A percentile compares a stretch with the other conserved stretches of the same genome.
Evolutionary conservation across 768 basidiomycete genomes (phyloP).

Genomic region (Roridomyces roridus): DNA sequence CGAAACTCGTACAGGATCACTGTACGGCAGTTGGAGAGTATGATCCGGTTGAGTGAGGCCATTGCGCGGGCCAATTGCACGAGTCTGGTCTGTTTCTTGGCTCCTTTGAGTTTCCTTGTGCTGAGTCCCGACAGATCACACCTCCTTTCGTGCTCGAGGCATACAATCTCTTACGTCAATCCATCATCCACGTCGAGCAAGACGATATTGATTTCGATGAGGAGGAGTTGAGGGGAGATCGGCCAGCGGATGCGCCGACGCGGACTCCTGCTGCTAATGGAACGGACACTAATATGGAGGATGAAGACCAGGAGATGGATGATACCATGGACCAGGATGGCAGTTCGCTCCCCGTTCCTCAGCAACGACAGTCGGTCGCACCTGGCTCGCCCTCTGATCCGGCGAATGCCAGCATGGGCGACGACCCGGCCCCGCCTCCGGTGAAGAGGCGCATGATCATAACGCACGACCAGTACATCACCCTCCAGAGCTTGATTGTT

Average conservation of each 20-base stretch:
- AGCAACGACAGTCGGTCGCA: conserved; percentile 18
- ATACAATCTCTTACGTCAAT: conserved; percentile 90
- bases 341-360: conserved; percentile 48
- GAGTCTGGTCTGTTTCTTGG: conserved; percentile 64
- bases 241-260: conserved; percentile 40
- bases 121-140: conserved; percentile 65
- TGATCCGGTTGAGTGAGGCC: conserved; percentile 97
- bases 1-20: conserved; percentile 97
- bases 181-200: conserved; percentile 99
- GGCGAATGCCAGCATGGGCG: conserved; percentile 42
- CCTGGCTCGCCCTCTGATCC: conserved; percentile 45
- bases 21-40: conserved; percentile 96
- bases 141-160: conserved; percentile 96
- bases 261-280: conserved; percentile 35
- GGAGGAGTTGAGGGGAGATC: conserved; percentile 73
- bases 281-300: conserved; percentile 33
- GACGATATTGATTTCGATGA: conserved; percentile 98
- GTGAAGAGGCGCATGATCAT: conserved; percentile 86
- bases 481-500: conserved; percentile 87
- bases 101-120: neutral
- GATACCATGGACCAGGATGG: conserved; percentile 59
- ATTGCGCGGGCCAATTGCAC: conserved; percentile 98
- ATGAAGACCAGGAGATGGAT: conserved; percentile 64
- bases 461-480: conserved; percentile 94
- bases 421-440: conserved; percentile 41